phyloP scores from a whole-genome alignment of 257 asterid species.

The Gentiana straminea region DNA sequence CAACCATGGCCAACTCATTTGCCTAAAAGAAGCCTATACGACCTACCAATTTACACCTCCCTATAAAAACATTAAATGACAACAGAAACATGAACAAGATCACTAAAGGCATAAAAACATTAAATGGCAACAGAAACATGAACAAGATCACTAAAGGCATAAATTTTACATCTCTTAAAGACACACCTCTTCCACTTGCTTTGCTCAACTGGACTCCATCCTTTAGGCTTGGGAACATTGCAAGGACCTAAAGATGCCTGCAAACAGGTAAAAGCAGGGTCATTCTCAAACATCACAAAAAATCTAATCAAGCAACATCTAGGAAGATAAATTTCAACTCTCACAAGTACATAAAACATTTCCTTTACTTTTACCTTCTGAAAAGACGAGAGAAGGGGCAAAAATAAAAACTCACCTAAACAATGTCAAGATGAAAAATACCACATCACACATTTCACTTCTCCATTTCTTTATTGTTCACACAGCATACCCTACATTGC shows the following conservation, averaged over 20 bases:
- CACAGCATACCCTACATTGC: too few species aligned
- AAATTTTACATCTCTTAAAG: background rate
- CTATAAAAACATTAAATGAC: background rate
- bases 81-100: too few species aligned
- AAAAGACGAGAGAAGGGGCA: background rate
- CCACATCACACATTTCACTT: too few species aligned
- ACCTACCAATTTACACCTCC: too few species aligned
- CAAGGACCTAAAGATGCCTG: slow-evolving; percentile 97
- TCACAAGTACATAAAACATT: background rate
- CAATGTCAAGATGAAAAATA: too few species aligned
- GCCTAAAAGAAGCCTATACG: too few species aligned
- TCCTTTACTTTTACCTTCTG: background rate
- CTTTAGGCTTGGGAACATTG: slow-evolving; percentile 84
- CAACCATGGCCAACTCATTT: too few species aligned
- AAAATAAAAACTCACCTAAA: too few species aligned
- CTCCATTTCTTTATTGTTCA: too few species aligned
- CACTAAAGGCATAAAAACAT: background rate
- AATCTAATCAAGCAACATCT: background rate
- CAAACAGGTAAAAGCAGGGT: background rate
- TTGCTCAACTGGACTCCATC: slow-evolving; percentile 91
- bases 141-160: too few species aligned
- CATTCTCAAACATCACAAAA: background rate
- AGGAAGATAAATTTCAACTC: too few species aligned
- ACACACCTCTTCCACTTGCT: slow-evolving; percentile 90
- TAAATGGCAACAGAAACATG: too few species aligned